These are phyloP conservation scores for Physcomitrium patens DNA, from an alignment of 225 moss, liverwort and hornwort genomes.

Conservation along the genomic window DNA sequence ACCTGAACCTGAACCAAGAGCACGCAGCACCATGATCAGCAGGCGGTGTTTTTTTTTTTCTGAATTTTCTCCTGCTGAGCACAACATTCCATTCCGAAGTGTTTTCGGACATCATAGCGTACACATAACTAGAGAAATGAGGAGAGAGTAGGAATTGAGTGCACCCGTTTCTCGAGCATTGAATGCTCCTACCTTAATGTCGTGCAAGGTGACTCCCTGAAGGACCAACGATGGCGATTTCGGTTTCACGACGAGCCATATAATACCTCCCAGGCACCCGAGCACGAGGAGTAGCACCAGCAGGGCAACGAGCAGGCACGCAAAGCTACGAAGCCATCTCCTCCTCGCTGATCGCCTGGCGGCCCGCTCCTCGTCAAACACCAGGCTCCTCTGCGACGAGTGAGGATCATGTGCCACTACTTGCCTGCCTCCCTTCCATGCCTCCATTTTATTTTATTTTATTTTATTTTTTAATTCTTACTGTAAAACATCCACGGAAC, in stretches of 20 bases:
- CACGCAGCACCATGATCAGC: neutral
- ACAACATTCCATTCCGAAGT: neutral
- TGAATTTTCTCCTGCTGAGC: neutral
- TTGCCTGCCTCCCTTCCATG: slow-evolving; percentile 9
- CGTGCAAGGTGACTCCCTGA: slow-evolving; percentile 34
- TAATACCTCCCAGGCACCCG: slow-evolving; percentile 27
- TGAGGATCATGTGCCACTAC: slow-evolving; percentile 36
- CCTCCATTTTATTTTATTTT: too few relatives aligned
- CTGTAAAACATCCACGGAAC: slow-evolving; percentile 1
- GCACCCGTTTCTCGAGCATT: neutral
- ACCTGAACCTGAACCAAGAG: slow-evolving; percentile 20
- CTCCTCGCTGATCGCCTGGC: slow-evolving; percentile 1
- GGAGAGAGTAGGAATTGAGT: too few relatives aligned
- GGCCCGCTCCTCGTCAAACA: neutral
- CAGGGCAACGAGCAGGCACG: slow-evolving; percentile 29
- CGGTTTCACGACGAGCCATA: slow-evolving; percentile 40
- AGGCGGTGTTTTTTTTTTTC: neutral
- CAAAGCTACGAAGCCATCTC: slow-evolving; percentile 37
- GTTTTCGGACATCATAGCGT: too few relatives aligned
- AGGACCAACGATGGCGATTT: slow-evolving; percentile 33
- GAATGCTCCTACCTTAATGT: slow-evolving; percentile 31
- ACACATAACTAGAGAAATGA: too few relatives aligned
- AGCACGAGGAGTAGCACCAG: slow-evolving; percentile 37
- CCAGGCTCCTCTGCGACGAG: slow-evolving; percentile 17
- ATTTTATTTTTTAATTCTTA: too few relatives aligned